Percentiles rank a stretch among this genome's conserved stretches.
phyloP scores from a whole-genome alignment of 768 basidiomycete genomes.

The Steccherinum ochraceum region DNA sequence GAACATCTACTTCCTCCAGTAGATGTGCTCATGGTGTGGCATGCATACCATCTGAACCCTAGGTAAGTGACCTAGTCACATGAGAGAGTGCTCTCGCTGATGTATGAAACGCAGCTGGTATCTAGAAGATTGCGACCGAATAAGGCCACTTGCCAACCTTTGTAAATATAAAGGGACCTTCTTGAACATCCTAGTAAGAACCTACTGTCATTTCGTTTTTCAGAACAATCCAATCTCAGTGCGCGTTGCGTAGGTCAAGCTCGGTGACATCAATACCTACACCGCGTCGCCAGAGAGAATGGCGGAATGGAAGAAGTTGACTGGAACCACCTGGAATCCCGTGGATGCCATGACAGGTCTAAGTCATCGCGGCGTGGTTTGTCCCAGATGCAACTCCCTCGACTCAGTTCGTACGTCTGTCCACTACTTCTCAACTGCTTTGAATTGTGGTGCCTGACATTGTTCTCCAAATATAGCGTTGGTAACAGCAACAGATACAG shows the following conservation, averaged over 20 bases:
- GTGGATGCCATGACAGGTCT: slow-evolving; percentile 25
- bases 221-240: too few relatives aligned
- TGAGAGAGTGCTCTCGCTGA: not conserved
- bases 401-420: slow-evolving; percentile 29
- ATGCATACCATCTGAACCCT: slow-evolving; percentile 34
- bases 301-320: slow-evolving; percentile 14
- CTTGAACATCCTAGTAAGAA: too few relatives aligned
- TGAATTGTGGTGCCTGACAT: too few relatives aligned
- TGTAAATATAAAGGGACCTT: too few relatives aligned
- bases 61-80: slow-evolving; percentile 18
- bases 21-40: slow-evolving; percentile 39
- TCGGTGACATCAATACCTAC: slow-evolving; percentile 14
- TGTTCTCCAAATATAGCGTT: too few relatives aligned
- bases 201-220: too few relatives aligned
- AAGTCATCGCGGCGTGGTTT: slow-evolving; percentile 23
- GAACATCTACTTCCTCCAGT: slow-evolving; percentile 25
- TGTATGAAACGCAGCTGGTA: slow-evolving; percentile 13
- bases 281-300: slow-evolving; percentile 9
- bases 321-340: slow-evolving; percentile 25
- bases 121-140: slow-evolving; percentile 18
- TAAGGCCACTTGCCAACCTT: too few relatives aligned
- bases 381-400: slow-evolving; percentile 28
- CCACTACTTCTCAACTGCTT: too few relatives aligned
- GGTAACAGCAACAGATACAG: slow-evolving; percentile 43
- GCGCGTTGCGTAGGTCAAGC: slow-evolving; percentile 15